Conservation (phyloP, 2,329 filamentous ascomycete species). For the Venturia nashicola region DNA sequence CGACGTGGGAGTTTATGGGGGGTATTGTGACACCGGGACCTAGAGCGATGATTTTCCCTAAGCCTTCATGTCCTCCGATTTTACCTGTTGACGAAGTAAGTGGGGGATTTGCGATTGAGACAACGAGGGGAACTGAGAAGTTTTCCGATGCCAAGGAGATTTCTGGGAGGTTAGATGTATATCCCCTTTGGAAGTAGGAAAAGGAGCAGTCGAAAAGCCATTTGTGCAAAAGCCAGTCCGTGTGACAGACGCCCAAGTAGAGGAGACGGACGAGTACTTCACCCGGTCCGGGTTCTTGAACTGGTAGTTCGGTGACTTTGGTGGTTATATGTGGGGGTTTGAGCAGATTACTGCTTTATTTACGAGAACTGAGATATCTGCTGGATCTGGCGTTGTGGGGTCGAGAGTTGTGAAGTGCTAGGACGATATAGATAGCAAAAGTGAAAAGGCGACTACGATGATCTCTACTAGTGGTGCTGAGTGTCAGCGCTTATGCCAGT, state of each 20-base stretch:
- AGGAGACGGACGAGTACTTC: constrained; percentile 51
- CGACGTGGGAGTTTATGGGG: too few species aligned
- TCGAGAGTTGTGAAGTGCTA: neutral
- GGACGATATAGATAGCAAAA: too few species aligned
- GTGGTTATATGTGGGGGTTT: constrained; percentile 53
- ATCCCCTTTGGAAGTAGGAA: too few species aligned
- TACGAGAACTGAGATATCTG: constrained; percentile 19
- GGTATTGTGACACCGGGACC: too few species aligned
- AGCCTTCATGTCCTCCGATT: constrained; percentile 52
- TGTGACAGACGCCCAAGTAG: constrained; percentile 54
- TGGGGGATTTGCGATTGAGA: neutral
- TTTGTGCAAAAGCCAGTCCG: constrained; percentile 43
- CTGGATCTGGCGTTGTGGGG: neutral
- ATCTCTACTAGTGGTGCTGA: too few species aligned
- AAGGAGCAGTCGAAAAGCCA: constrained; percentile 28
- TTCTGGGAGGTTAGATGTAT: too few species aligned
- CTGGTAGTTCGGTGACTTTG: constrained; percentile 50
- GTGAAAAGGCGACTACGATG: too few species aligned
- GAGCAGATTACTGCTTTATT: constrained; percentile 53
- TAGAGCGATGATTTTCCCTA: too few species aligned
- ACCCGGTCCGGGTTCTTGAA: constrained; percentile 49
- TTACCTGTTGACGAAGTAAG: constrained; percentile 21
- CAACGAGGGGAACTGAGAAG: too few species aligned
- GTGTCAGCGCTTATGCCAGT: too few species aligned
- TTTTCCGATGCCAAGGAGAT: too few species aligned